Percentiles rank a stretch among this genome's conserved stretches.
Evolutionary conservation across 2,329 filamentous ascomycete species (phyloP).

Genomic region (Colletotrichum sp.): DNA sequence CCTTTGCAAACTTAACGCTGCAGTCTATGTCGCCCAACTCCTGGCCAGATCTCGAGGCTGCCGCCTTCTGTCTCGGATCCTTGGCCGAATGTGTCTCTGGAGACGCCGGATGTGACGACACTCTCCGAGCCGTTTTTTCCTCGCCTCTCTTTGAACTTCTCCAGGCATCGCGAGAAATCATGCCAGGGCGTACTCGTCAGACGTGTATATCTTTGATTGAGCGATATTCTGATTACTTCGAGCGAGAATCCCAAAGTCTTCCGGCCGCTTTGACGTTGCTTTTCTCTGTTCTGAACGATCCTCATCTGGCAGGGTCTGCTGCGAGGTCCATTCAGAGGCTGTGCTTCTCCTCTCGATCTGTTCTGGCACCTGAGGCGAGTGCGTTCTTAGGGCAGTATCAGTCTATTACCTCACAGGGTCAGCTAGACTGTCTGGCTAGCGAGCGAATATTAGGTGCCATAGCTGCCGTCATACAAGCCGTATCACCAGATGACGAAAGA

Average conservation of each 20-base stretch:
- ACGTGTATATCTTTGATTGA: slow-evolving; percentile 75
- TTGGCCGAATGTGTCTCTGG: slow-evolving; percentile 71
- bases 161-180: slow-evolving; percentile 49
- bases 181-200: slow-evolving; percentile 69
- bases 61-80: slow-evolving; percentile 67
- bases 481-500: slow-evolving; percentile 40
- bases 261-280: slow-evolving; percentile 76
- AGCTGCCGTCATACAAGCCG: slow-evolving; percentile 76
- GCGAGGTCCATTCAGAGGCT: slow-evolving; percentile 77
- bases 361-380: slow-evolving; percentile 69
- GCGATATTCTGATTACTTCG: slow-evolving; percentile 78
- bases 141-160: slow-evolving; percentile 62
- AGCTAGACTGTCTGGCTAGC: slow-evolving; percentile 71
- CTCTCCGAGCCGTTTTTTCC: slow-evolving; percentile 66
- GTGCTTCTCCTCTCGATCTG: slow-evolving; percentile 75
- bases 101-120: slow-evolving; percentile 60
- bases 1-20: slow-evolving; percentile 61
- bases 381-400: slow-evolving; percentile 76
- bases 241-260: slow-evolving; percentile 69
- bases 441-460: slow-evolving; percentile 78
- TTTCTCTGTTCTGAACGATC: slow-evolving; percentile 71
- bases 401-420: slow-evolving; percentile 61
- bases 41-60: slow-evolving; percentile 66
- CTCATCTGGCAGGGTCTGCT: slow-evolving; percentile 67
- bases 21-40: slow-evolving; percentile 51